Evolutionary conservation across 2,329 filamentous ascomycete species (phyloP).

Genomic region (Paracoccidioides brasiliensis): DNA sequence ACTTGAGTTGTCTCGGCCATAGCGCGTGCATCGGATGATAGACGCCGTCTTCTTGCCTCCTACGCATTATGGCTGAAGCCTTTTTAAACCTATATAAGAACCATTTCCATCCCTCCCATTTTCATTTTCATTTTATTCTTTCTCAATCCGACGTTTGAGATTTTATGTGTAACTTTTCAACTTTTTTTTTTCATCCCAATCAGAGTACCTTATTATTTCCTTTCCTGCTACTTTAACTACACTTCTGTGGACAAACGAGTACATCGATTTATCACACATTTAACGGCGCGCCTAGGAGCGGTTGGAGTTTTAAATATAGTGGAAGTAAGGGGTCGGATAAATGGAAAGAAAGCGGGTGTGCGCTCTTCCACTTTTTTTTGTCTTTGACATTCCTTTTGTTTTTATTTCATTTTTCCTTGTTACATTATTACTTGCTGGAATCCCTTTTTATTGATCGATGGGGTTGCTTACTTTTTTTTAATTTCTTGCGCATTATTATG

Average conservation of each 20-base stretch:
- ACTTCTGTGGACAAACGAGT: background rate
- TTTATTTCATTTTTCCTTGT: constrained; percentile 4
- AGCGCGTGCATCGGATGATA: background rate
- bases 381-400: background rate
- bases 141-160: background rate
- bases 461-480: background rate
- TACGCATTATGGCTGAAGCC: constrained; percentile 1
- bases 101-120: background rate
- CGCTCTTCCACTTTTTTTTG: background rate
- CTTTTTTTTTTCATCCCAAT: background rate
- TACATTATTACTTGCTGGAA: background rate
- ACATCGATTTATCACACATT: background rate
- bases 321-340: background rate
- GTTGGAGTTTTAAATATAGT: background rate
- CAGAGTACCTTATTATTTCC: background rate
- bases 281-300: background rate
- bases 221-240: background rate
- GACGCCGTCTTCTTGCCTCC: constrained; percentile 3
- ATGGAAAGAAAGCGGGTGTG: background rate
- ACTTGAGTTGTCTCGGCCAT: constrained; percentile 5
- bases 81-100: background rate
- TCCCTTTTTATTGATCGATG: background rate
- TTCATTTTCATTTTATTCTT: background rate
- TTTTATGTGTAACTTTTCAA: background rate
- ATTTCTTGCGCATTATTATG: background rate